Evolutionary conservation across 2,329 filamentous ascomycete genomes (phyloP), one percentile per base, ranked within the genome.

Genomic region (Stagonosporopsis cucurbitacearum): DNA sequence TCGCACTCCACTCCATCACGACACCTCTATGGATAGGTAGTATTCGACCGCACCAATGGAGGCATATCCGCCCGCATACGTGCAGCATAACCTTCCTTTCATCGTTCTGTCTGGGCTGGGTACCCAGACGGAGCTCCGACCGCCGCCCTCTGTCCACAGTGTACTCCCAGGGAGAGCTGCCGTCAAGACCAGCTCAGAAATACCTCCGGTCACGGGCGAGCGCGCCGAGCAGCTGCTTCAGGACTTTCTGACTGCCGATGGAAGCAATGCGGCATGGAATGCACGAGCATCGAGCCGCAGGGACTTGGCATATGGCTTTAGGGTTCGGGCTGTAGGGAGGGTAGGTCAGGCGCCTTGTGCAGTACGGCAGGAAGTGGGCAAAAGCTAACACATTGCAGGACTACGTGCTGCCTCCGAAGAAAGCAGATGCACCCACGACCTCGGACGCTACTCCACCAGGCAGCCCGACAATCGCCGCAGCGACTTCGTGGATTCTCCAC

Each of bases 21-120:
- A 33, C 50, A 40, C 37, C 57, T 65, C 50, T 59, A 74, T 74
- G 71, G 70, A 67, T 59, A 63, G 64, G 62, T 68, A 68, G 67
- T 61, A 43, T 45, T 47, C 54, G 62, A 65, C 30, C 45, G 26
- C 60, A 62, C 65, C 58, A 39, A 95, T 95, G 91, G 89, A 95
- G 76, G 90, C 85, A 67, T 94, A 92, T 77, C 89, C 90, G 50
- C 75, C 79, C 55, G 89, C 88, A 76, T 96, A 93, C 79, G 82
- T 96, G 75, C 86, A 88, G 73, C 92, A 95, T 78, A 96, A 95
- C 77, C 83, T 96, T 67, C 94, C 94, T 32, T 83, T 96, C 54
- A 79, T 98, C 58, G 81, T 96, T 42, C 84, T 96, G 30, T 92
- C 92, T 33, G 95, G 94, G 12, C 83, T 97, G 30, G 78, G 75